These are phyloP conservation scores for Fraxinus albicans DNA, from an alignment of 305 asterid species.

Conservation along the genomic window DNA sequence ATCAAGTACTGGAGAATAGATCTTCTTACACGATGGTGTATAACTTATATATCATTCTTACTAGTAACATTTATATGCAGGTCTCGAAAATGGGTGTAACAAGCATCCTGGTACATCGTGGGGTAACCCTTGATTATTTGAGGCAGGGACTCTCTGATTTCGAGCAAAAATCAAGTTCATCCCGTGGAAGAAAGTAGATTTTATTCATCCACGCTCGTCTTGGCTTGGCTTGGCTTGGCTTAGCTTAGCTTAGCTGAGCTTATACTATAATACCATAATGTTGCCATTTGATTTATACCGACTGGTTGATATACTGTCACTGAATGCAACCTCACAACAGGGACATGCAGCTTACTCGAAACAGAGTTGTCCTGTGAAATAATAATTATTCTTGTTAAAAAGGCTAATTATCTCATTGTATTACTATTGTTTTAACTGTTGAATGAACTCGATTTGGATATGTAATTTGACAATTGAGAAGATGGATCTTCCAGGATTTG, in stretches of 20 bases:
- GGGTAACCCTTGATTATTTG: slow-evolving; percentile 70
- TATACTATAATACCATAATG: neutral
- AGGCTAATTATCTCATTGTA: neutral
- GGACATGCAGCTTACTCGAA: neutral
- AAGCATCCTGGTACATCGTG: slow-evolving; percentile 68
- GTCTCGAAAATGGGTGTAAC: slow-evolving; percentile 89
- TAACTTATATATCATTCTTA: neutral
- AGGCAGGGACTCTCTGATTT: slow-evolving; percentile 60
- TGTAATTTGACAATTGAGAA: neutral
- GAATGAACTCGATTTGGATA: neutral
- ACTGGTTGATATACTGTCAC: neutral
- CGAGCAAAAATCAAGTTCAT: neutral
- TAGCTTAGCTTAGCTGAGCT: neutral
- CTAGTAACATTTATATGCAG: slow-evolving; percentile 23
- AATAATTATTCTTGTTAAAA: neutral
- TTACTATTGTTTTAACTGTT: neutral
- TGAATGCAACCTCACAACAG: neutral
- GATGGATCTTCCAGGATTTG: neutral
- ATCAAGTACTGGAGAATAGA: neutral
- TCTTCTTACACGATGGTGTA: neutral
- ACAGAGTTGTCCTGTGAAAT: neutral
- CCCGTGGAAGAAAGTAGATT: neutral
- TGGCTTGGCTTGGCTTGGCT: neutral
- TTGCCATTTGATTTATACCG: neutral
- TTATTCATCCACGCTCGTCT: neutral